Conservation (phyloP, 345 rosid species). For the Citrus inodora region DNA sequence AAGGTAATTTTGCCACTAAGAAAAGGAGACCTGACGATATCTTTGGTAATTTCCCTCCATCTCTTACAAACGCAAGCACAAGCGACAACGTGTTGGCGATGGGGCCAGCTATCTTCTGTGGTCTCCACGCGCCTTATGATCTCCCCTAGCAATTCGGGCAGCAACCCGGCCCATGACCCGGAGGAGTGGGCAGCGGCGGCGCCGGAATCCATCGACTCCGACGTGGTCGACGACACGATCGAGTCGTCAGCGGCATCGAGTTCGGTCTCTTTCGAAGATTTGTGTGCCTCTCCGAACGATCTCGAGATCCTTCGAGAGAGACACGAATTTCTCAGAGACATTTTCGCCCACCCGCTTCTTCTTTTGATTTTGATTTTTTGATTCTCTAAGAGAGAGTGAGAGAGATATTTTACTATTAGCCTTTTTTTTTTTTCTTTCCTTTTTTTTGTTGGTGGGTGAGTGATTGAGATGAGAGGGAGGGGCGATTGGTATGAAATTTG, state of each 20-base stretch:
- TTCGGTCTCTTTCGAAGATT: background rate
- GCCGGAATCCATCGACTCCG: slow-evolving; percentile 10
- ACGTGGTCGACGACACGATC: slow-evolving; percentile 6
- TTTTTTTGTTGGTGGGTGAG: background rate
- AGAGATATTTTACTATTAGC: background rate
- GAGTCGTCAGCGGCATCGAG: slow-evolving; percentile 8
- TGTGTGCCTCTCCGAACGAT: slow-evolving; percentile 38
- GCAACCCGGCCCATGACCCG: slow-evolving; percentile 65
- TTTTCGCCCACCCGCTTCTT: slow-evolving; percentile 5
- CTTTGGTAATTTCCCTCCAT: slow-evolving; percentile 75
- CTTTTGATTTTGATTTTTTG: background rate
- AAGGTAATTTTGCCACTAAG: slow-evolving; percentile 63
- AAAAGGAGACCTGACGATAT: slow-evolving; percentile 47
- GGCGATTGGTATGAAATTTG: background rate
- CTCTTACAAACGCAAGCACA: slow-evolving; percentile 83
- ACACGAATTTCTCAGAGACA: slow-evolving; percentile 58
- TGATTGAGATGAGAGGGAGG: background rate
- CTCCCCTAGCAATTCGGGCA: slow-evolving; percentile 78
- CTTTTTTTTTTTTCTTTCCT: background rate
- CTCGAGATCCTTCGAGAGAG: slow-evolving; percentile 59
- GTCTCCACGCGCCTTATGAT: slow-evolving; percentile 79
- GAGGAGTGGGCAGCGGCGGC: slow-evolving; percentile 19
- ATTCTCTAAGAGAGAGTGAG: background rate
- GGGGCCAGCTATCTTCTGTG: slow-evolving; percentile 72
- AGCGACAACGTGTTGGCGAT: slow-evolving; percentile 59